A percentile compares a stretch with the other conserved stretches of the same genome.
Conservation (phyloP, 2,329 filamentous ascomycete genomes). For the Sporothrix sp. region DNA sequence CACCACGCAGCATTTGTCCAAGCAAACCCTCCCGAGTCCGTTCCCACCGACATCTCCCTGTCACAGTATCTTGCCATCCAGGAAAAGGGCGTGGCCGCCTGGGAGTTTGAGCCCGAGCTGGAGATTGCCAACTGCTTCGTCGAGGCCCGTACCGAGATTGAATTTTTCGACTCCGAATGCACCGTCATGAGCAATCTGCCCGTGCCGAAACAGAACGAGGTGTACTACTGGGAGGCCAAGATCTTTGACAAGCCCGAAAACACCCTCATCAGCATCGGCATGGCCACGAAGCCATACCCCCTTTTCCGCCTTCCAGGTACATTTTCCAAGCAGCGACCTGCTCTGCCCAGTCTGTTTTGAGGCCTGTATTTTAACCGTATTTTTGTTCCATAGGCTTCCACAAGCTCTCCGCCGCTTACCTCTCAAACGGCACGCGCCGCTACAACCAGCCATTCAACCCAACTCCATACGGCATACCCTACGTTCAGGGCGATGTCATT, state of each 20-base stretch:
- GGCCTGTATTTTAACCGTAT: too few relatives aligned
- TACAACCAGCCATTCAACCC: conserved; percentile 85
- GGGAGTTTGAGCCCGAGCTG: conserved; percentile 98
- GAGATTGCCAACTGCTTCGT: conserved; percentile 99
- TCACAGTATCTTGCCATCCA: conserved; percentile 97
- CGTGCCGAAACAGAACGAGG: conserved; percentile 96
- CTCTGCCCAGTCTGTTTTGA: not conserved
- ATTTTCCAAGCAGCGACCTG: too few relatives aligned
- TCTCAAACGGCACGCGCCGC: conserved; percentile 75
- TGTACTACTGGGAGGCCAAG: conserved; percentile 99
- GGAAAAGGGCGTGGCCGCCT: conserved; percentile 98
- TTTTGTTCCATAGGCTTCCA: conserved; percentile 58
- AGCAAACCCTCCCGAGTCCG: conserved; percentile 87
- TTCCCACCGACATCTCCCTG: conserved; percentile 92
- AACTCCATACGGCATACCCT: conserved; percentile 71
- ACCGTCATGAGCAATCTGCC: conserved; percentile 95
- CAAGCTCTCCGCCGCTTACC: conserved; percentile 85
- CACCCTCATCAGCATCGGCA: conserved; percentile 79
- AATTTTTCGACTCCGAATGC: conserved; percentile 97
- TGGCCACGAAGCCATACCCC: conserved; percentile 95
- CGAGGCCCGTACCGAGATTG: conserved; percentile 89
- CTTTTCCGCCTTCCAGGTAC: conserved; percentile 86
- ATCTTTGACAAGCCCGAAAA: conserved; percentile 93
- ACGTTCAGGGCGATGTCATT: conserved; percentile 89
- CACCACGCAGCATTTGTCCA: conserved; percentile 68